Conservation (phyloP, 2,329 filamentous ascomycete genomes). For the Nigrospora sphaerica region DNA sequence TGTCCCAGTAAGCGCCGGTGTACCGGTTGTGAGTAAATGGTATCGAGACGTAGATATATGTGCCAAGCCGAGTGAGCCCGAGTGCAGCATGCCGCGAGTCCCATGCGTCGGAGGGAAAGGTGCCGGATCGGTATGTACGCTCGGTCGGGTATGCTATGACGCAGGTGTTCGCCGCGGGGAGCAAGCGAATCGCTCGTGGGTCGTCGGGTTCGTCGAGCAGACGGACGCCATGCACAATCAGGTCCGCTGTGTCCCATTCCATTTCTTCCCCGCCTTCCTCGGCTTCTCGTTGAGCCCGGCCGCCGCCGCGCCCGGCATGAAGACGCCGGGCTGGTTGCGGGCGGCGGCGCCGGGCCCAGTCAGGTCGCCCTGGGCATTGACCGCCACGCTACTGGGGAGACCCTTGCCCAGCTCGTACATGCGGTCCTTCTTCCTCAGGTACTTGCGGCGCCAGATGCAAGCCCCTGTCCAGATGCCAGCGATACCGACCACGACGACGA, state of each 20-base stretch:
- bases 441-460: conserved; percentile 65
- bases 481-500: conserved; percentile 66
- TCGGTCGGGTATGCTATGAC: no score
- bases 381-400: conserved; percentile 26
- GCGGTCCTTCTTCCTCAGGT: conserved; percentile 62
- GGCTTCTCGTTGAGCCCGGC: conserved; percentile 25
- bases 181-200: no score
- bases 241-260: conserved; percentile 35
- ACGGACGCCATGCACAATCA: conserved; percentile 13
- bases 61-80: no score
- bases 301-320: conserved; percentile 18
- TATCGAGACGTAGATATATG: no score
- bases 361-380: conserved; percentile 22
- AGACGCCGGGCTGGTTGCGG: conserved; percentile 24
- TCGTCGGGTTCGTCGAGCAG: no score
- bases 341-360: conserved; percentile 18
- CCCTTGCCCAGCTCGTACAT: conserved; percentile 42
- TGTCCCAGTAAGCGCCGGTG: no score
- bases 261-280: conserved; percentile 39
- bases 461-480: conserved; percentile 58
- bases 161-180: no score
- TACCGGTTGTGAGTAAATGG: no score
- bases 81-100: no score
- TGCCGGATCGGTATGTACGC: no score
- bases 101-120: no score